These are phyloP conservation scores for Limnanthes douglasii DNA, from an alignment of 345 rosid genomes.

Conservation along the genomic window DNA sequence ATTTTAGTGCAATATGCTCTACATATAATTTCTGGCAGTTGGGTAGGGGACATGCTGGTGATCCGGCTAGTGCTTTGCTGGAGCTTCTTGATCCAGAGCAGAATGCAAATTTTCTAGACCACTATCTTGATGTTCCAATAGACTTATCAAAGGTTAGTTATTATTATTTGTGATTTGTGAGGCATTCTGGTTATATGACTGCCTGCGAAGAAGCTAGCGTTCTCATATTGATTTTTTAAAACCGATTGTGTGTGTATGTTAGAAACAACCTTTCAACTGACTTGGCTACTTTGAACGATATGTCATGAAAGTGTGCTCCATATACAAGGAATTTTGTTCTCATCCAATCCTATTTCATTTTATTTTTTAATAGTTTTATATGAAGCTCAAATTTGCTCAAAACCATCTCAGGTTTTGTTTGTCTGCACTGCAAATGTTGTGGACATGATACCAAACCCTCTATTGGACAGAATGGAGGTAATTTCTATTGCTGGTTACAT, in stretches of 20 bases:
- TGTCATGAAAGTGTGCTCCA: too few species aligned
- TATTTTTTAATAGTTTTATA: too few species aligned
- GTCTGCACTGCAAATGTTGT: slow-evolving; percentile 99
- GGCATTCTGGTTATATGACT: too few species aligned
- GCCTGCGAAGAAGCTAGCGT: too few species aligned
- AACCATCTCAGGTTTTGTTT: slow-evolving; percentile 71
- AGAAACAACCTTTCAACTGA: neutral
- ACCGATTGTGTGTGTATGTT: too few species aligned
- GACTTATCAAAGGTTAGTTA: slow-evolving; percentile 80
- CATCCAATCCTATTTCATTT: too few species aligned
- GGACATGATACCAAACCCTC: slow-evolving; percentile 91
- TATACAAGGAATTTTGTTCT: slow-evolving; percentile 3
- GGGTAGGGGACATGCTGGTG: slow-evolving; percentile 97
- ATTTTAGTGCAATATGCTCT: too few species aligned
- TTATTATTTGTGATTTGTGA: too few species aligned
- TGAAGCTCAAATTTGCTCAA: too few species aligned
- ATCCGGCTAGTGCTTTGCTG: slow-evolving; percentile 97
- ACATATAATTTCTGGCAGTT: too few species aligned
- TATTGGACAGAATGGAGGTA: slow-evolving; percentile 98
- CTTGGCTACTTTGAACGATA: too few species aligned
- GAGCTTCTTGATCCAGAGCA: slow-evolving; percentile 99
- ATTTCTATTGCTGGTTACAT: slow-evolving; percentile 96
- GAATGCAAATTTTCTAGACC: slow-evolving; percentile 96
- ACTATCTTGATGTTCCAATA: slow-evolving; percentile 93
- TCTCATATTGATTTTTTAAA: too few species aligned